Base-by-base conservation (phyloP, 208 protist species). In the Trypanosoma mega region DNA sequence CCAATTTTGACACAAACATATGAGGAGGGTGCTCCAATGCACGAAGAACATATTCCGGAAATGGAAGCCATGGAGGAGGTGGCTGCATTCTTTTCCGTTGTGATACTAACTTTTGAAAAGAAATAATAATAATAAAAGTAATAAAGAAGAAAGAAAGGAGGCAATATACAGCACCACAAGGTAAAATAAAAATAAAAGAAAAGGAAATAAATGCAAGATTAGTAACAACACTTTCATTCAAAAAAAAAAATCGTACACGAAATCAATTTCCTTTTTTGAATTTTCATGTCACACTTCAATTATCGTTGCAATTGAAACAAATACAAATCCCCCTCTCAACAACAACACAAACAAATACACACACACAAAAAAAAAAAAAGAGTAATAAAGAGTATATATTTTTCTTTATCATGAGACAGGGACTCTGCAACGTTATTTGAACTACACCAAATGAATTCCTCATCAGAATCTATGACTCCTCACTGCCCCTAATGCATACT, bases 1-100 rank as follows among this genome's bases (percentile, higher is more conserved):
- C 82, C 2, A 94, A 65, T 60, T 92, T 92, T 6, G 80, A 74
- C 0, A 92, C 88, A 58, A 85, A 92, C 88, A 92, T 91, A 68
- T 82, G 65, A 16, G 82, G 82, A 14, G 88, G 84, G 29, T 86
- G 88, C 64, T 92, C 82, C 7, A 92, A 61, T n/a, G 77, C 79
- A 55, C 76, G 66, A 20, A 92, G 67, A 6, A 90, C 85, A 43
- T 90, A 94, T 74, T 91, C 84, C 44, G 89, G 75, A 64, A 94
- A 90, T 1, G 85, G 82, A 16, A 89, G 75, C 37, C 73, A 74
- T 39, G 78, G 72, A 8, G 77, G 75, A n/a, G 80, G 68, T 37
- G 65, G 56, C 4, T 64, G 78, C 75, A 81, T 78, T 51, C 63
- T 12, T 26, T 29, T 44, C 1, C n/a, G 7, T 56, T 5, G 33